A percentile compares a stretch with the other conserved stretches of the same genome.
phyloP scores from a whole-genome alignment of 805 yeast genomes.

The Candida pseudofarinosa region DNA sequence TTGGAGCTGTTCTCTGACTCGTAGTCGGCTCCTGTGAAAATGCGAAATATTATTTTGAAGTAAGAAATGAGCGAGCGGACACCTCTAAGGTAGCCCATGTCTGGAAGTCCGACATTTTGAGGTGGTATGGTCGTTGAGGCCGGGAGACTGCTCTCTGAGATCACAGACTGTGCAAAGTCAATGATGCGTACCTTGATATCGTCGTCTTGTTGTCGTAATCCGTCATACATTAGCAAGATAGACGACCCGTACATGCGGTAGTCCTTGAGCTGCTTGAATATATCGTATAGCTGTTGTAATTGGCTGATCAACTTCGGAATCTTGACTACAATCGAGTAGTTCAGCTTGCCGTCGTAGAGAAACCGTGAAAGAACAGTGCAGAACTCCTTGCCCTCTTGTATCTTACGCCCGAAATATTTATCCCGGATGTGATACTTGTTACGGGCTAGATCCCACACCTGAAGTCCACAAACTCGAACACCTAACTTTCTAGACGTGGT shows the following conservation, averaged over 20 bases:
- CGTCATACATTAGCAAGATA: slow-evolving; percentile 85
- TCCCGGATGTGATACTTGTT: slow-evolving; percentile 49
- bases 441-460: slow-evolving; percentile 57
- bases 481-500: slow-evolving; percentile 85
- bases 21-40: slow-evolving; percentile 39
- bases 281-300: slow-evolving; percentile 52
- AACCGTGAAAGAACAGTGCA: slow-evolving; percentile 70
- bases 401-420: slow-evolving; percentile 86
- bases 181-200: slow-evolving; percentile 62
- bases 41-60: slow-evolving; percentile 55
- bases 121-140: slow-evolving; percentile 56
- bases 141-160: slow-evolving; percentile 45
- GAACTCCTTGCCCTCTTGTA: slow-evolving; percentile 71
- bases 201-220: slow-evolving; percentile 21
- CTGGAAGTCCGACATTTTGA: slow-evolving; percentile 55
- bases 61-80: slow-evolving; percentile 66
- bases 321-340: slow-evolving; percentile 57
- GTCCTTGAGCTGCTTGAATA: slow-evolving; percentile 56
- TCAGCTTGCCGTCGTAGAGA: slow-evolving; percentile 67
- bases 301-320: slow-evolving; percentile 63
- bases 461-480: slow-evolving; percentile 93
- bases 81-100: slow-evolving; percentile 84
- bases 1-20: slow-evolving; percentile 1
- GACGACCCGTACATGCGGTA: slow-evolving; percentile 93
- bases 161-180: slow-evolving; percentile 93